Conservation (phyloP, 257 asterid genomes). For the Gentiana straminea region DNA sequence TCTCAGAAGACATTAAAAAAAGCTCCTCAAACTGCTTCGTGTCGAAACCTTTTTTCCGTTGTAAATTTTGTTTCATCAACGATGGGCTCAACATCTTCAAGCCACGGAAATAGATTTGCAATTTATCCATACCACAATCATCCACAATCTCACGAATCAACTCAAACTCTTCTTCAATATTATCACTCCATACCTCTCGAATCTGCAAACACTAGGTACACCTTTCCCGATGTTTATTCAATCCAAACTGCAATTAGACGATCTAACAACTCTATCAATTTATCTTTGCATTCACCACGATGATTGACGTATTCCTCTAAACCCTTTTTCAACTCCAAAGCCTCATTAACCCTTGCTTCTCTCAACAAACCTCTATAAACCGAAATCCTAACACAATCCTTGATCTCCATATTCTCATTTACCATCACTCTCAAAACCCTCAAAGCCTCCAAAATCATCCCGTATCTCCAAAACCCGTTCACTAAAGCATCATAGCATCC, state of each 20-base stretch:
- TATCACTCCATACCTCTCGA: conserved; percentile 41
- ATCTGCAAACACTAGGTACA: conserved; percentile 11
- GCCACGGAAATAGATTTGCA: conserved; percentile 49
- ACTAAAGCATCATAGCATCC: conserved; percentile 27
- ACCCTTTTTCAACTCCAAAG: conserved; percentile 29
- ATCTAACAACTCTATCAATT: conserved; percentile 30
- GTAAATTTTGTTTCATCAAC: too few species aligned
- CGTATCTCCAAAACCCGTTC: conserved; percentile 32
- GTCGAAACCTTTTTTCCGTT: conserved; percentile 27
- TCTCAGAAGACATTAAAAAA: conserved; percentile 35
- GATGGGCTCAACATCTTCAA: too few species aligned
- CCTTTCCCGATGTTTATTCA: conserved; percentile 13
- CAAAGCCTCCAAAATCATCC: conserved; percentile 35
- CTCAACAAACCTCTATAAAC: conserved; percentile 41
- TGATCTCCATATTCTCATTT: conserved; percentile 24
- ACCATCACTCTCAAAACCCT: conserved; percentile 41
- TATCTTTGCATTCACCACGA: conserved; percentile 15
- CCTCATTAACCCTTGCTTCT: conserved; percentile 58
- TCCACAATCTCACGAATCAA: conserved; percentile 33
- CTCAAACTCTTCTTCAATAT: conserved; percentile 32
- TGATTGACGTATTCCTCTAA: conserved; percentile 16
- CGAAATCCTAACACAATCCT: conserved; percentile 18
- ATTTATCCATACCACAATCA: conserved; percentile 25
- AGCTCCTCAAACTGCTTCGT: conserved; percentile 27
- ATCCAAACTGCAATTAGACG: conserved; percentile 36